Percentiles rank a stretch among this genome's conserved stretches.
Evolutionary conservation across 129 eudicot species (phyloP).

Genomic region (Oenanthe sinensis): DNA sequence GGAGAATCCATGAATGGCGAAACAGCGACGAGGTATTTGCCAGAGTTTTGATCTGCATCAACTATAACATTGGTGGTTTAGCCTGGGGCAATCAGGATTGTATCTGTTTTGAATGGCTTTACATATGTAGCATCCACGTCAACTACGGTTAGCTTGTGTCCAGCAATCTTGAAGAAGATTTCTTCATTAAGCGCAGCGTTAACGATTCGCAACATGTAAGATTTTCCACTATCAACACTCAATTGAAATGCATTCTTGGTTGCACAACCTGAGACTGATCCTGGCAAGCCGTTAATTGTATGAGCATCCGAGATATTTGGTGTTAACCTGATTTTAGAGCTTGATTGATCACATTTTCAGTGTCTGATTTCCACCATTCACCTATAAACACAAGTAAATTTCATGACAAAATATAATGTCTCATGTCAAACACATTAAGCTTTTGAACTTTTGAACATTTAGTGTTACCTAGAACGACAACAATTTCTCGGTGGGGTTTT

Average conservation of each 20-base stretch:
- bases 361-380: constrained; percentile 91
- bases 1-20: constrained; percentile 72
- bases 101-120: constrained; percentile 65
- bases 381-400: constrained; percentile 24
- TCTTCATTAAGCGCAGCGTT: constrained; percentile 92
- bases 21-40: constrained; percentile 56
- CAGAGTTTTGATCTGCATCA: constrained; percentile 37
- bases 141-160: constrained; percentile 64
- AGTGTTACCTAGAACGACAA: constrained; percentile 53
- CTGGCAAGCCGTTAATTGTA: constrained; percentile 77
- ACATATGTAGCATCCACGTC: constrained; percentile 84
- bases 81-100: constrained; percentile 66
- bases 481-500: constrained; percentile 60
- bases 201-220: constrained; percentile 68
- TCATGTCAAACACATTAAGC: background rate
- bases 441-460: background rate
- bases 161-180: constrained; percentile 88
- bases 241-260: constrained; percentile 55
- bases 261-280: constrained; percentile 42
- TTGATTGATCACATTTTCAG: constrained; percentile 62
- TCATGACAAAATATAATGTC: background rate
- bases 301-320: constrained; percentile 90
- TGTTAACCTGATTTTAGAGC: constrained; percentile 73
- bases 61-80: constrained; percentile 72
- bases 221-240: constrained; percentile 55